phyloP scores from a whole-genome alignment of 129 eudicot species.

The Flaveria trinervia region DNA sequence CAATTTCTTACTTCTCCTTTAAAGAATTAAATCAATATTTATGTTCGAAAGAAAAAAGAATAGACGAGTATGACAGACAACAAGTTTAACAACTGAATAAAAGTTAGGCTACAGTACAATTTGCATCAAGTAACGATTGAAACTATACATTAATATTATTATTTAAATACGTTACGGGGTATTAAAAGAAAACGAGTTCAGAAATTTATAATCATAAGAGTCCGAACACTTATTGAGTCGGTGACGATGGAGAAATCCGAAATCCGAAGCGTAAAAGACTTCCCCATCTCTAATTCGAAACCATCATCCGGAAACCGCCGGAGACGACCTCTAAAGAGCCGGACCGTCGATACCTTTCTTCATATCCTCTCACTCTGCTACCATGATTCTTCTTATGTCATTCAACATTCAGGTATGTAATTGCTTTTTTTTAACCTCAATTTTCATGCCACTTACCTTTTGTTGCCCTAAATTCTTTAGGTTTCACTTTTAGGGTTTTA shows the following conservation, averaged over 20 bases:
- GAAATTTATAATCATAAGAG: too few species aligned
- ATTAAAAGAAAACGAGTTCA: too few species aligned
- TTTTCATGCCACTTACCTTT: too few species aligned
- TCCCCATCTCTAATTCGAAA: constrained; percentile 1
- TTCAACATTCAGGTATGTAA: constrained; percentile 19
- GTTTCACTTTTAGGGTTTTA: neutral
- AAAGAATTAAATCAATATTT: too few species aligned
- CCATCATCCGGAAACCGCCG: neutral
- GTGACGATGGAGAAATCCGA: constrained; percentile 14
- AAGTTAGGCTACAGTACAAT: too few species aligned
- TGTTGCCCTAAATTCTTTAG: neutral
- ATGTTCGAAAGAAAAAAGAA: too few species aligned
- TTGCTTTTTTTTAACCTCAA: neutral
- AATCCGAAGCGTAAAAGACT: constrained; percentile 4
- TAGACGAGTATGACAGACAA: too few species aligned
- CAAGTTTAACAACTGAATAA: too few species aligned
- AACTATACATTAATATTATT: too few species aligned
- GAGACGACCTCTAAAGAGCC: constrained; percentile 20
- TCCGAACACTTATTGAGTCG: neutral
- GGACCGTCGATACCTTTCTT: constrained; percentile 19
- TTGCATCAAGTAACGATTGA: too few species aligned
- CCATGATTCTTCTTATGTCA: neutral
- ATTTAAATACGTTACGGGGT: too few species aligned
- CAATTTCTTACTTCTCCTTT: too few species aligned
- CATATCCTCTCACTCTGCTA: constrained; percentile 12